Evolutionary conservation across 768 basidiomycete species (phyloP), one percentile per base, ranked within the genome.

Genomic region (Boletus reticuloceps): DNA sequence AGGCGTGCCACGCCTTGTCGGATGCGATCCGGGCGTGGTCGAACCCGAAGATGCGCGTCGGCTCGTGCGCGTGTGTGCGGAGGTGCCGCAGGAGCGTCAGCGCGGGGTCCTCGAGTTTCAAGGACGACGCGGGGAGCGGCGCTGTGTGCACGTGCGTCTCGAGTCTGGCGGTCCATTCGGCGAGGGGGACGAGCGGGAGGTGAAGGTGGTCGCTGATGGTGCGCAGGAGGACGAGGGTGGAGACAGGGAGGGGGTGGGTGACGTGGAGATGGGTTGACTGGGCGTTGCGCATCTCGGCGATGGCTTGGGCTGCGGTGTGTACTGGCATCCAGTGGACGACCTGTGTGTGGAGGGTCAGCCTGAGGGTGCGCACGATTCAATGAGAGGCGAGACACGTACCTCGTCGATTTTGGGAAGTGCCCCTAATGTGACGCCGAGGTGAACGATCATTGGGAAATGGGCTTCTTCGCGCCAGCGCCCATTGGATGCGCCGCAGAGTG

Each of bases 391-490:
- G 3, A 16, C 31, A 54, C 48, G 11, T 39, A 67, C 72, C 67
- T 65, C 61, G 40, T 64, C 51, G 29, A 53, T 31, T 29, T 41
- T 53, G 3, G 69, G 65, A 39, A 71, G 50, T 8, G 54, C 56
- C 14, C 58, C 56, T 17, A 71, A 34, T 17, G 60, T 8, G 10
- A 46, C 43, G 12, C 63, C 45, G 22, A 60, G 58, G 44, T 58
- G 59, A 6, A 76, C 67, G 34, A 77, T 58, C 27, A 61, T 55
- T 7, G 76, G 77, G n/a, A 76, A 55, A 66, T 69, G 74, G 38
- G 77, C 72, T 20, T 60, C 53, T 32, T 65, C 60, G 31, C 76
- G 74, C 77, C 77, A 77, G 27, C 64, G 64, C 1, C 77, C 78
- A 49, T 71, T 73, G 1, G 40, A 37, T 16, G 66, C 68, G 8